phyloP scores from a whole-genome alignment of 306 rosid genomes.

The Pyrus communis region DNA sequence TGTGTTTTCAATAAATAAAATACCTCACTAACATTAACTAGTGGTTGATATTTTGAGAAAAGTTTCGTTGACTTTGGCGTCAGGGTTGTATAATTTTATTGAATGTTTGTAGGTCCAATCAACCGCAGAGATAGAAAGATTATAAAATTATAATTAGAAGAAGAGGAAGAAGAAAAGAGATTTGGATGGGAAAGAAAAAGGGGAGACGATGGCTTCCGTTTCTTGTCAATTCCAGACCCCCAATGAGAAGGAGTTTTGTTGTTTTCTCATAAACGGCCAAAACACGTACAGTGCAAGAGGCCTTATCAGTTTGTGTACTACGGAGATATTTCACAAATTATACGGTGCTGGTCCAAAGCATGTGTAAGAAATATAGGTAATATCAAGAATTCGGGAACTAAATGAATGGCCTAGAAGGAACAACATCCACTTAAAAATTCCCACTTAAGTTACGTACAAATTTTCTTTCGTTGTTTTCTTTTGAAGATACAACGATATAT shows the following conservation, averaged over 20 bases:
- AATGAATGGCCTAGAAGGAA: slow-evolving; percentile 49
- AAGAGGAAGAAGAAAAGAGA: background rate
- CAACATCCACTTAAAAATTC: slow-evolving; percentile 18
- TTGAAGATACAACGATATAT: no score
- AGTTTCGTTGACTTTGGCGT: background rate
- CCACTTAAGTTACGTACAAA: background rate
- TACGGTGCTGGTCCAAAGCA: background rate
- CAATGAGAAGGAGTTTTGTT: slow-evolving; percentile 34
- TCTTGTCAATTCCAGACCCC: slow-evolving; percentile 12
- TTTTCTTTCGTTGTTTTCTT: no score
- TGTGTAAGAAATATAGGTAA: slow-evolving; percentile 6
- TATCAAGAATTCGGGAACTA: slow-evolving; percentile 8
- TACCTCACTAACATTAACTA: background rate
- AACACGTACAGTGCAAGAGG: slow-evolving; percentile 32
- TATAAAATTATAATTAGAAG: background rate
- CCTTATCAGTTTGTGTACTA: slow-evolving; percentile 37
- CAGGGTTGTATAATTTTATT: background rate
- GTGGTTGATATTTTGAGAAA: background rate
- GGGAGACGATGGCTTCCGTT: background rate
- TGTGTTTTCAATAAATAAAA: background rate
- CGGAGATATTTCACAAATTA: slow-evolving; percentile 33
- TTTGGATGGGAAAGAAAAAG: background rate
- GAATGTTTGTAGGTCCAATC: background rate
- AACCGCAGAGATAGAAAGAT: background rate
- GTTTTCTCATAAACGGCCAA: slow-evolving; percentile 51